Evolutionary conservation across 306 rosid genomes (phyloP), one percentile per base, ranked within the genome.

Genomic region (Mimosa bimucronata): DNA sequence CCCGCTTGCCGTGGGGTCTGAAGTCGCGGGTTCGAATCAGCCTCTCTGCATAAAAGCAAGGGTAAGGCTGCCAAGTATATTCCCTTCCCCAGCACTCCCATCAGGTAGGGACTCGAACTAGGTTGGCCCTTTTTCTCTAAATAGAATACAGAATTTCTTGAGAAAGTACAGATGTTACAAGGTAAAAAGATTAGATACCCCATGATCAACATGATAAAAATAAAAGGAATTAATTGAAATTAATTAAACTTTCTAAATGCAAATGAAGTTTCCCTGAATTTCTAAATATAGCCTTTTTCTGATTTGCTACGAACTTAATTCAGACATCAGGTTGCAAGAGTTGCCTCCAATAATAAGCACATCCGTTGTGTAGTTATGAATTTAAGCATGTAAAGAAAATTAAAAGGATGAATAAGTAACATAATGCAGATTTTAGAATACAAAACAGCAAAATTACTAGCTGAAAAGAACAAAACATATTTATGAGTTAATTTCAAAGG

Each of bases 401-500:
- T 50, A 30, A 26, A 73, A 73, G 74, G 75, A 58, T 34, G 46
- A 55, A 34, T 23, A 26, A 66, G 73, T n/a, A 65, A 66, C 57
- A 55, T 48, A 9, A 44, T 72, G 64, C 64, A 57, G 28, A 9
- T 57, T 23, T 26, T 66, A 40, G 13, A 84, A 67, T 57, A 58
- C 25, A 55, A 34, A 77, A 71, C 64, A 55, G 74, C 61, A 28
- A 73, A 62, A 64, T 55, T 26, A 44, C 48, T 55, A 38, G 30
- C 23, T 18, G 80, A 55, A 81, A 75, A 75, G 45, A 58, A 41
- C 42, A 55, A 9, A 74, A 23, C 74, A 82, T 12, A 3, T 6
- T 58, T 16, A 50, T 28, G 68, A 5, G 10, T 41, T 71, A 38
- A 44, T 65, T 60, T 74, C 46, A 48, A 31, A 77, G 65, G 62